These are phyloP conservation scores for Dictyostelium capitatum DNA, from an alignment of 78 protist genomes.

Conservation along the genomic window DNA sequence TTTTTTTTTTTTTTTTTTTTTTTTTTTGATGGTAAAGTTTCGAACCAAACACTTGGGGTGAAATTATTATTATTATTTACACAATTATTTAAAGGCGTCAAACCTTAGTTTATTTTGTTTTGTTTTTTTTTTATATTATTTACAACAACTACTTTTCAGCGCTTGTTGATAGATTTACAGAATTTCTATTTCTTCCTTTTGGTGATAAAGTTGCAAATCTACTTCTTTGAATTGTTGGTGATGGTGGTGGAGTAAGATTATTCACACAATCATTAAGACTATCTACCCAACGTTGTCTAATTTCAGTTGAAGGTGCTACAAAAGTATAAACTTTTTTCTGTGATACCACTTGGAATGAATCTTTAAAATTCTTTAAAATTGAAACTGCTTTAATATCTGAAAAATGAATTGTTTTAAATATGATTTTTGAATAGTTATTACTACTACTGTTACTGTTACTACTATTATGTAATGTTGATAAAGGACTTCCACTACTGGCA, in stretches of 20 bases:
- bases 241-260: slow-evolving; percentile 45
- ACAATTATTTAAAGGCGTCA: no score
- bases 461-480: slow-evolving; percentile 1
- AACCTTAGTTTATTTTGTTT: no score
- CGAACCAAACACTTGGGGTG: no score
- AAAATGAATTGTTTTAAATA: slow-evolving; percentile 52
- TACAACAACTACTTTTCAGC: no score
- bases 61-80: no score
- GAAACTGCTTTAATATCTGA: slow-evolving; percentile 64
- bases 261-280: slow-evolving; percentile 18
- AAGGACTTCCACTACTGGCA: neutral
- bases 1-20: no score
- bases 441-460: neutral
- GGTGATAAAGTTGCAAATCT: neutral
- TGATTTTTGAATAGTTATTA: neutral
- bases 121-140: no score
- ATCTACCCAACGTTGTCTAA: slow-evolving; percentile 45
- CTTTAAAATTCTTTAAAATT: slow-evolving; percentile 50
- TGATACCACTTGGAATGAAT: slow-evolving; percentile 77
- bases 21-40: no score
- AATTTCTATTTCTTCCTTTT: slow-evolving; percentile 34
- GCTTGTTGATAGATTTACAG: neutral
- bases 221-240: slow-evolving; percentile 18
- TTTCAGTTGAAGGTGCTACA: slow-evolving; percentile 50
- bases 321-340: slow-evolving; percentile 66